Percentiles rank a stretch among this genome's conserved stretches.
phyloP scores from a whole-genome alignment of 495 filamentous ascomycete genomes.

The Tuber umbilicatum region DNA sequence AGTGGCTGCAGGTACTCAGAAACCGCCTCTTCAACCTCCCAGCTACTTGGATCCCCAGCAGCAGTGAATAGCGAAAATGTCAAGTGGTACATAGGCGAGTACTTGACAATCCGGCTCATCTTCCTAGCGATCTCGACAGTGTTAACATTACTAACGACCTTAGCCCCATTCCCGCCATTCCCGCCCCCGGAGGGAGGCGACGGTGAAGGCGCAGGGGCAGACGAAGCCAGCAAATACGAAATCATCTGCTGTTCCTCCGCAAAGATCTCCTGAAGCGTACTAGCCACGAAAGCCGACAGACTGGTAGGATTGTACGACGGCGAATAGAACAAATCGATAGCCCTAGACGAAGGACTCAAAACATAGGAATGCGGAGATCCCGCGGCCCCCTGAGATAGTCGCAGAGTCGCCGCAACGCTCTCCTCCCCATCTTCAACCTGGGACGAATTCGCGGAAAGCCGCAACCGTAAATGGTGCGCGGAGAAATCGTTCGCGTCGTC shows the following conservation, averaged over 20 bases:
- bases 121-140: slow-evolving; percentile 53
- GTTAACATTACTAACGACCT: slow-evolving; percentile 37
- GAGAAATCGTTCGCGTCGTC: slow-evolving; percentile 89
- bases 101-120: slow-evolving; percentile 77
- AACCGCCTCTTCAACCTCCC: slow-evolving; percentile 83
- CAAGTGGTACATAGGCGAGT: slow-evolving; percentile 88
- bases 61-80: slow-evolving; percentile 93
- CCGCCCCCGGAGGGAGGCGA: slow-evolving; percentile 29
- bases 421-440: slow-evolving; percentile 41
- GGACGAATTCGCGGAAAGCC: slow-evolving; percentile 51
- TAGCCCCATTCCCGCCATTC: slow-evolving; percentile 30
- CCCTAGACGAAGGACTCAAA: slow-evolving; percentile 55
- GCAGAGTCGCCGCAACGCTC: slow-evolving; percentile 61
- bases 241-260: slow-evolving; percentile 85
- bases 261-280: slow-evolving; percentile 70
- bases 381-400: slow-evolving; percentile 59
- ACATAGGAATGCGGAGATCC: slow-evolving; percentile 40
- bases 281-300: slow-evolving; percentile 73
- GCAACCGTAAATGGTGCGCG: slow-evolving; percentile 77
- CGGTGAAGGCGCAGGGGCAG: slow-evolving; percentile 48
- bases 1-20: slow-evolving; percentile 75
- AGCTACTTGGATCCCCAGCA: slow-evolving; percentile 67
- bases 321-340: slow-evolving; percentile 74
- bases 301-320: slow-evolving; percentile 67
- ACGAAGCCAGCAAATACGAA: slow-evolving; percentile 66